Evolutionary conservation across 2,329 filamentous ascomycete species (phyloP), one percentile per base, ranked within the genome.

Genomic region (Ilyonectria robusta): DNA sequence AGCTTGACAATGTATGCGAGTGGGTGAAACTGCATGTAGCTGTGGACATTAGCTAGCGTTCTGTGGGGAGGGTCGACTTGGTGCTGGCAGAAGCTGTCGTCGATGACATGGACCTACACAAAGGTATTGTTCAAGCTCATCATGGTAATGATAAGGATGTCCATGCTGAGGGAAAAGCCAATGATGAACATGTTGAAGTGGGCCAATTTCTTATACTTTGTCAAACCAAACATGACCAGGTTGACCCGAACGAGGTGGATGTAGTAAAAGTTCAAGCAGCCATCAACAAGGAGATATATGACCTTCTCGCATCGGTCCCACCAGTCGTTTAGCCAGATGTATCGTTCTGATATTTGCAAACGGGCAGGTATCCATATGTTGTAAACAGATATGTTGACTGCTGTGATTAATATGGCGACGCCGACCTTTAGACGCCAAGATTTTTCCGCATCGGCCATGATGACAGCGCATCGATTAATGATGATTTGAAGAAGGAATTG

Each of bases 1-100:
- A 87, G 79, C 63, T 87, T 87, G 53, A 87, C 84, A n/a, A 84
- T 81, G 70, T 87, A 87, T 13, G 84, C 85, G 4, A 87, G 77
- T 0, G 85, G 85, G 62, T 87, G 84, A 71, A 87, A 85, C 70
- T 86, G 84, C 66, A 86, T 82, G 68, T 86, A 77, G 35, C 74
- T 74, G 9, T 2, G 6, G 15, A 9, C 2, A 23, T 65, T 17
- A 64, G 57, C 23, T n/a, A 6, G 29, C 2, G 17, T 2, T 29
- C 50, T 33, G 11, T 33, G 11, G 2, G 31, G 31, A 33, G 8
- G 31, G 9, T 33, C 11, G 8, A 9, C 6, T 33, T 33, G 31
- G 11, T 4, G 31, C 31, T 33, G 31, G 9, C 8, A 33, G 31
- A 29, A 29, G 47, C 47, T 29, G 47, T 6, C 15, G 47, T 11